Percentiles rank a stretch among this genome's conserved stretches.
phyloP scores from a whole-genome alignment of 2,329 filamentous ascomycete genomes.

The Metarhizium album region DNA sequence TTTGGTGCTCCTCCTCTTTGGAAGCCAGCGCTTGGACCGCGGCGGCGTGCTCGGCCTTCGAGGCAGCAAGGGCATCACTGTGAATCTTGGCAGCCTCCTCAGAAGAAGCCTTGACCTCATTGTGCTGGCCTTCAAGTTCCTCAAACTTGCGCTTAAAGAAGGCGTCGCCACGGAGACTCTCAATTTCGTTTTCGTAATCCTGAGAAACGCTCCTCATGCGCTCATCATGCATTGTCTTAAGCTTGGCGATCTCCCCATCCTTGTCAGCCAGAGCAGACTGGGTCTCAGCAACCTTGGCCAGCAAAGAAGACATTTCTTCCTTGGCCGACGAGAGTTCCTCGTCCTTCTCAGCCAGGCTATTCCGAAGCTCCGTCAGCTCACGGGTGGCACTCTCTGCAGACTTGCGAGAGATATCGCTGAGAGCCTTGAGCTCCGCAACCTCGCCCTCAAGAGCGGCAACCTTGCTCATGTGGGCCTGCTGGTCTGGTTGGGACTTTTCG shows the following conservation, averaged over 20 bases:
- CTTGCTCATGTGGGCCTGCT: constrained; percentile 32
- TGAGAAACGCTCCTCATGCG: constrained; percentile 47
- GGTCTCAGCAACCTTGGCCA: constrained; percentile 37
- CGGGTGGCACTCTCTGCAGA: constrained; percentile 29
- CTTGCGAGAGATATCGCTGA: constrained; percentile 36
- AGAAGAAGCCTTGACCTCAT: constrained; percentile 32
- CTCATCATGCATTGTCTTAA: constrained; percentile 46
- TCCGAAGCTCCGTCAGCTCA: constrained; percentile 28
- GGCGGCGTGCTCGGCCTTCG: constrained; percentile 32
- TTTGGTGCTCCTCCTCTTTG: constrained; percentile 42
- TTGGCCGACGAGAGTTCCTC: constrained; percentile 35
- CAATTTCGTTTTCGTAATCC: constrained; percentile 56
- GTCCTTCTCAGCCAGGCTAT: constrained; percentile 31
- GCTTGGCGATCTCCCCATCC: constrained; percentile 36
- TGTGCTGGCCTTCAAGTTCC: constrained; percentile 47
- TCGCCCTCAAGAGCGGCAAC: constrained; percentile 41
- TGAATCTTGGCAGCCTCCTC: constrained; percentile 28
- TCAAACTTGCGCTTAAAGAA: constrained; percentile 55
- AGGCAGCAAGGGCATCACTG: constrained; percentile 29
- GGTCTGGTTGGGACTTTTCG: constrained; percentile 32
- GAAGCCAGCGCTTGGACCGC: constrained; percentile 36
- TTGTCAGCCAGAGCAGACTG: constrained; percentile 35
- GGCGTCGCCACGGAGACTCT: constrained; percentile 50
- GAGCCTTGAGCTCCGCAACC: constrained; percentile 38
- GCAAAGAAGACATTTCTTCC: constrained; percentile 29